Percentiles rank a stretch among this genome's conserved stretches.
phyloP scores from a whole-genome alignment of 441 rosid species.

The Breynia disticha region DNA sequence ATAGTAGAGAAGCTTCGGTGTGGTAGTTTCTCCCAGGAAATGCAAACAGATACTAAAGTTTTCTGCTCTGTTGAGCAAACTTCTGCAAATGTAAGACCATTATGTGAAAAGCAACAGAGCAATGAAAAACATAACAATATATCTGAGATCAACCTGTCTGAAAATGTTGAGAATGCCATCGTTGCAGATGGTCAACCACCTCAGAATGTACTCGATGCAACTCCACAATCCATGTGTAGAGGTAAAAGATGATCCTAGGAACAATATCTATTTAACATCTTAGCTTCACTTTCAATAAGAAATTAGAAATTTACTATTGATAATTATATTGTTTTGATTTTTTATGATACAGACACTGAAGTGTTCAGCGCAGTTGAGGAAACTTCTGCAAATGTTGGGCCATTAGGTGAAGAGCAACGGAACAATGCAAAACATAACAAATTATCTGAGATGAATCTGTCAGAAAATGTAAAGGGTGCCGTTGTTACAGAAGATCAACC shows the following conservation, averaged over 20 bases:
- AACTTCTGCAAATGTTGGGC: conserved; percentile 15
- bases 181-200: conserved; percentile 20
- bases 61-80: conserved; percentile 15
- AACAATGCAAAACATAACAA: conserved; percentile 16
- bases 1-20: conserved; percentile 39
- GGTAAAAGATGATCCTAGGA: conserved; percentile 23
- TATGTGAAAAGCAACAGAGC: conserved; percentile 21
- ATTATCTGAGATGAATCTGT: conserved; percentile 11
- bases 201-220: conserved; percentile 26
- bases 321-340: no score
- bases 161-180: conserved; percentile 4
- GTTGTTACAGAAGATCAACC: conserved; percentile 19
- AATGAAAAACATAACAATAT: conserved; percentile 13
- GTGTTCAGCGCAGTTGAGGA: conserved; percentile 14
- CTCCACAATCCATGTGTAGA: conserved; percentile 28
- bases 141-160: conserved; percentile 14
- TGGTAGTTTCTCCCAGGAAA: conserved; percentile 11
- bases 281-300: no score
- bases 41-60: conserved; percentile 9
- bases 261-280: neutral
- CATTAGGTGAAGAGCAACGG: conserved; percentile 20
- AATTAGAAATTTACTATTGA: no score
- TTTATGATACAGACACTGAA: conserved; percentile 10
- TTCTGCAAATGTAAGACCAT: conserved; percentile 13
- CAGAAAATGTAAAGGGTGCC: conserved; percentile 8